Base-by-base conservation (phyloP, 345 rosid genomes). In the Pugionium cornutum region DNA sequence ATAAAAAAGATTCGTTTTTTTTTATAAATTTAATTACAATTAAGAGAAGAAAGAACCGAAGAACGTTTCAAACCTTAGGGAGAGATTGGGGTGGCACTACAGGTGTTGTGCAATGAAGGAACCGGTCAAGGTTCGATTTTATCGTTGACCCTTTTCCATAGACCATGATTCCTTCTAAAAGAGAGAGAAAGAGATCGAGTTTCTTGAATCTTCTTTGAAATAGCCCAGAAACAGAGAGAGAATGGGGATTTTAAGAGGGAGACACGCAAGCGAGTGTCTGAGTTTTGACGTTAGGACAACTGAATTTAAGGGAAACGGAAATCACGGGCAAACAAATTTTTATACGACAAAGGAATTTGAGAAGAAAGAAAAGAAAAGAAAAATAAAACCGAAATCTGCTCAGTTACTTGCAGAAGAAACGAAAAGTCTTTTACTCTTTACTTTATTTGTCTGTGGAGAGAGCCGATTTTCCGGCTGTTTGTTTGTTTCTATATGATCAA, bases 51-150 rank as follows among this genome's bases (percentile, higher is more conserved):
- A 11, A 10, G 30, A 39, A 9, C 9, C 6, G 18, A 48, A 32
- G 47, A 34, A 58, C 0, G 42, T 8, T 48, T 52, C 83, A 59
- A 83, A 72, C 99, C 98, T 91, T 82, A 37, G 96, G 85, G 27
- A 91, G 91, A 74, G 77, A 82, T 61, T 91, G 98, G 40, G 98
- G 86, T n/a, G 77, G 82, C 58, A 82, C 86, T 7, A 77, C 31
- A 4, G 99, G 99, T 9, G 98, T 87, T 32, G 91, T 91, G 79
- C 84, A 82, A 72, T 79, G 83, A 48, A 89, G 92, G 81, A 91
- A 89, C 60, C 89, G 74, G 37, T 83, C 91, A 8, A 95, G 97
- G 81, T 91, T 95, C 4, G 97, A 91, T 78, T 68, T 88, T 52
- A 70, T 83, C n/a, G 56, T 62, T 76, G 84, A 83, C 80, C 90